These are phyloP conservation scores for Xylariomycetidae sp. DNA, from an alignment of 2,329 filamentous ascomycete species.

Conservation along the genomic window DNA sequence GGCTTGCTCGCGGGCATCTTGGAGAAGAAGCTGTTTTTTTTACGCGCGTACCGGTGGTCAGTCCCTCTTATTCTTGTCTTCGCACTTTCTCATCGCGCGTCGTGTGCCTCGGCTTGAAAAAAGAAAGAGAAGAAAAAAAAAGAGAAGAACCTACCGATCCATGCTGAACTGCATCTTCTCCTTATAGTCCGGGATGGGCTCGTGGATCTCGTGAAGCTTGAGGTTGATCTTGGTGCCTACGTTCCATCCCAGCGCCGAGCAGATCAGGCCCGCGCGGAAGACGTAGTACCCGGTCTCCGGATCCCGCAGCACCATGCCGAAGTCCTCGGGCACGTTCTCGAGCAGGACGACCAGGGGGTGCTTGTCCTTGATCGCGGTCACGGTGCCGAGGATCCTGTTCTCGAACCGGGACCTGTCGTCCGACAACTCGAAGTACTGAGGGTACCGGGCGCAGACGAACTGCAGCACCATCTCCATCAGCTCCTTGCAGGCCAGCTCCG, in stretches of 20 bases:
- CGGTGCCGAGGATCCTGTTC: constrained; percentile 63
- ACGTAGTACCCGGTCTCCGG: constrained; percentile 67
- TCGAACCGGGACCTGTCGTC: constrained; percentile 52
- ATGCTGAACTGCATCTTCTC: constrained; percentile 86
- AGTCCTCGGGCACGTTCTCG: constrained; percentile 80
- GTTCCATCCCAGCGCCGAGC: constrained; percentile 78
- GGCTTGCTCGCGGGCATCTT: constrained; percentile 70
- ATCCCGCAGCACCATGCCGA: constrained; percentile 70
- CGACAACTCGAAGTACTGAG: constrained; percentile 64
- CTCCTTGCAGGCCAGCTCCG: constrained; percentile 76
- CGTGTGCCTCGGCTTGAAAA: too few relatives aligned
- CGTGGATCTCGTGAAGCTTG: constrained; percentile 67
- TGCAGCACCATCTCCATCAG: constrained; percentile 83
- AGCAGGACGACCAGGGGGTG: constrained; percentile 67
- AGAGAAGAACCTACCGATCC: constrained; percentile 56
- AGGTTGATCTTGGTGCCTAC: constrained; percentile 69
- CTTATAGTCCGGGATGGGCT: constrained; percentile 73
- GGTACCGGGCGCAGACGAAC: constrained; percentile 74
- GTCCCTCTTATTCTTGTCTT: too few relatives aligned
- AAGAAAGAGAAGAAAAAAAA: background rate
- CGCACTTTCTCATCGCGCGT: too few relatives aligned
- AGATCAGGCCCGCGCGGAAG: constrained; percentile 72
- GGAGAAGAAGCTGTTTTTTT: constrained; percentile 78
- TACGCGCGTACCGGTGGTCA: too few relatives aligned
- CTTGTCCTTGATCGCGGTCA: constrained; percentile 55